Conservation (phyloP, 495 filamentous ascomycete genomes). For the Niebla homalea region DNA sequence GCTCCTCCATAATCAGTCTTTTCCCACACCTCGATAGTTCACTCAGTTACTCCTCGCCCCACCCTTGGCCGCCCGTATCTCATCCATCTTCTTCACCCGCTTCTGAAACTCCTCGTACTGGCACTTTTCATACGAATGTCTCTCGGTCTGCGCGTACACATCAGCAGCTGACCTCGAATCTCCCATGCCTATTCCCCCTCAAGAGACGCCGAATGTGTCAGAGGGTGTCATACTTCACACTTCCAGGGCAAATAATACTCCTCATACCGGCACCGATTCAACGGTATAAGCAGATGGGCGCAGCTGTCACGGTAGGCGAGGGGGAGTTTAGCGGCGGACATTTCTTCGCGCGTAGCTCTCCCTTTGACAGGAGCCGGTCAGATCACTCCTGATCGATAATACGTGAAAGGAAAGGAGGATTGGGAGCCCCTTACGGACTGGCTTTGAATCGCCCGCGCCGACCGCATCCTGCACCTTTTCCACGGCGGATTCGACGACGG, state of each 20-base stretch:
- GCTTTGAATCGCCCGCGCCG: conserved; percentile 34
- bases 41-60: conserved; percentile 76
- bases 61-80: conserved; percentile 75
- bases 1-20: no score
- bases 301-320: conserved; percentile 88
- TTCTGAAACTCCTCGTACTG: conserved; percentile 98
- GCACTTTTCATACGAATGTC: conserved; percentile 97
- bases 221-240: conserved; percentile 63
- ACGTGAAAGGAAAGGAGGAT: not conserved
- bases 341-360: conserved; percentile 74
- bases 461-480: conserved; percentile 44
- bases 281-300: conserved; percentile 81
- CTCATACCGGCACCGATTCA: conserved; percentile 86
- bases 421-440: conserved; percentile 12
- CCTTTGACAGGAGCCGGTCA: not conserved
- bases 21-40: no score
- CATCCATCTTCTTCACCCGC: conserved; percentile 96
- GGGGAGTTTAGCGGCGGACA: conserved; percentile 81
- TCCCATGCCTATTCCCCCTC: not conserved
- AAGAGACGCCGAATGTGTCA: no score
- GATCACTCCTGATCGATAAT: not conserved
- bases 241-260: conserved; percentile 96
- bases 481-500: conserved; percentile 17
- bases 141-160: conserved; percentile 52
- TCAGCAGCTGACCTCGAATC: not conserved